Evolutionary conservation across 441 rosid genomes (phyloP), one percentile per base, ranked within the genome.

Genomic region (Theobroma grandiflorum): DNA sequence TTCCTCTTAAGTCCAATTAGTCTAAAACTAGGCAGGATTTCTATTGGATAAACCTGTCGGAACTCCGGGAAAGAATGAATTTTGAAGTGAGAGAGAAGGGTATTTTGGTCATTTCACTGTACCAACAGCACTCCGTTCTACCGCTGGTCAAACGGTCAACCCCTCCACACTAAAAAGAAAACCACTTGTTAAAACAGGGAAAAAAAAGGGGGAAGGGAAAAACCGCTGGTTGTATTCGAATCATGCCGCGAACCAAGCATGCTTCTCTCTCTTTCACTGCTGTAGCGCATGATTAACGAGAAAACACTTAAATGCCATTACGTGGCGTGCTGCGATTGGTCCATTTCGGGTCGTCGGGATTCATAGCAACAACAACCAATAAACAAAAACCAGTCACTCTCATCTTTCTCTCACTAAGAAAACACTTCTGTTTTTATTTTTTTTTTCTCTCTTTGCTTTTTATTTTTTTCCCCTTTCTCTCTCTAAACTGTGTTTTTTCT

Each of bases 301-400:
- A 74, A 82, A 40, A 12, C 68, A 52, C 5, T 11, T 26, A 26
- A 0, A 3, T 0, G 0, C 3, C 7, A 0, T 7, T 78, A 95
- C 95, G 97, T 93, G 98, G 65, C 88, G 0, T 0, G 0, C 0
- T 8, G 0, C 37, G 0, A 89, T 85, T 92, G 88, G 96, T 15
- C 0, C 0, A 5, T 31, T 70, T 18, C 0, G 33, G 2, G 59
- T 80, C 90, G 85, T 88, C 84, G 87, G 95, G 93, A 91, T 90
- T 81, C 89, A 83, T 59, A 85, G 88, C 88, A 80, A 65, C 85
- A 37, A 75, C 79, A 65, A 52, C 91, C 91, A 92, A 84, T 88
- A 77, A 90, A 18, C 71, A 81, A 82, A 53, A 79, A 77, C 90
- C 86, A 83, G 94, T 90, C 93, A 75, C 93, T 87, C 88, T 89